Evolutionary conservation across 768 basidiomycete genomes (phyloP).

Genomic region (Chlorophyllum brunneum): DNA sequence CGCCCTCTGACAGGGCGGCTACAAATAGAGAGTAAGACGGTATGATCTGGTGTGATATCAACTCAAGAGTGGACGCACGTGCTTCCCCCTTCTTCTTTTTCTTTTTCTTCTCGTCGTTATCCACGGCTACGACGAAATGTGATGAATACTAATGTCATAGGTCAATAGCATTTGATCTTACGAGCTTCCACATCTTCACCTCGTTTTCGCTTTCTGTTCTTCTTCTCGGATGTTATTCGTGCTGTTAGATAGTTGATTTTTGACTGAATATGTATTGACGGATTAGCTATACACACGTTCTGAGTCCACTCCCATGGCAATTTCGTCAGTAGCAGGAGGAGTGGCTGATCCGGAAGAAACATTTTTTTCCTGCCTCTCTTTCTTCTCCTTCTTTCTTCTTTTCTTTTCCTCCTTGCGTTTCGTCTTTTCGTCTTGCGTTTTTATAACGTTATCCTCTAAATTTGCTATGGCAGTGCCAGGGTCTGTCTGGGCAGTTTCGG

Average conservation of each 20-base stretch:
- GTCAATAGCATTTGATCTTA: constrained; percentile 19
- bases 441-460: neutral
- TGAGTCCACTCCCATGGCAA: constrained; percentile 14
- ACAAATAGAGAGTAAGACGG: neutral
- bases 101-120: constrained; percentile 7
- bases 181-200: constrained; percentile 20
- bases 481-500: neutral
- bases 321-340: constrained; percentile 12
- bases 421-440: constrained; percentile 12
- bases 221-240: constrained; percentile 21
- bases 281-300: constrained; percentile 18
- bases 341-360: neutral
- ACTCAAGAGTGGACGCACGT: neutral
- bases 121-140: neutral
- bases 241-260: constrained; percentile 3
- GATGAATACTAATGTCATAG: neutral
- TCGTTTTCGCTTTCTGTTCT: constrained; percentile 23
- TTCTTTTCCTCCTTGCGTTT: constrained; percentile 22
- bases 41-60: neutral
- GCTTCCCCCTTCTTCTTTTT: constrained; percentile 13
- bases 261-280: neutral
- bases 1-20: neutral
- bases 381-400: constrained; percentile 20
- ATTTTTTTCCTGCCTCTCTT: constrained; percentile 22
- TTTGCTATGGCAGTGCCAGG: neutral